Evolutionary conservation across 1,139 yeast species (phyloP).

Genomic region (Saccharomyces hybrid): DNA sequence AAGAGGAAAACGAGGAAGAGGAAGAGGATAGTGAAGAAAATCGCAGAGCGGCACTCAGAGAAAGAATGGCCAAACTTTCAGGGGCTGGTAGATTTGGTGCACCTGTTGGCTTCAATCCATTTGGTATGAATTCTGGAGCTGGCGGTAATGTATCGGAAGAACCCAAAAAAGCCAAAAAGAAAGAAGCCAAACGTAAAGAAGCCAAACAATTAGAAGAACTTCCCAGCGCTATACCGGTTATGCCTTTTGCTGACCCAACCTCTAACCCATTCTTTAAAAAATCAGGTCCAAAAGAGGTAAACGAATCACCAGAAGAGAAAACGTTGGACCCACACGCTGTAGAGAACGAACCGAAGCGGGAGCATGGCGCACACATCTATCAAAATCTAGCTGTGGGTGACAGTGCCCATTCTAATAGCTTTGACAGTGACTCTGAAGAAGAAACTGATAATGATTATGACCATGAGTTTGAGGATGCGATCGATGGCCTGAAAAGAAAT

Average conservation of each 20-base stretch:
- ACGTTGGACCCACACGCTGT: constrained; percentile 9
- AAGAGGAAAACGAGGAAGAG: constrained; percentile 33
- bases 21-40: constrained; percentile 71
- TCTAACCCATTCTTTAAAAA: constrained; percentile 17
- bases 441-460: not conserved
- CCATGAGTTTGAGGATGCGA: not conserved
- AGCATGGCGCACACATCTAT: not conserved
- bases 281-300: not conserved
- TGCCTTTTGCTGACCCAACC: constrained; percentile 42
- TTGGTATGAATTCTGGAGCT: constrained; percentile 38
- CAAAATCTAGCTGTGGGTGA: not conserved
- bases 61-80: constrained; percentile 92
- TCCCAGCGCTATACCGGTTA: constrained; percentile 42
- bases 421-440: not conserved
- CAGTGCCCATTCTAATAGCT: not conserved
- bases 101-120: constrained; percentile 57
- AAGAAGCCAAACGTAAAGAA: constrained; percentile 21
- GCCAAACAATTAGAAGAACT: constrained; percentile 16
- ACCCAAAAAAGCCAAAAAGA: not conserved
- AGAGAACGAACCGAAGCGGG: constrained; percentile 2
- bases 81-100: constrained; percentile 80
- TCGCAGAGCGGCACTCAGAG: constrained; percentile 71
- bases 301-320: constrained; percentile 5
- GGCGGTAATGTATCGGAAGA: not conserved
- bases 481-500: not conserved